Conservation (phyloP, 2,329 filamentous ascomycete genomes). For the Phaeosphaeria sp. region DNA sequence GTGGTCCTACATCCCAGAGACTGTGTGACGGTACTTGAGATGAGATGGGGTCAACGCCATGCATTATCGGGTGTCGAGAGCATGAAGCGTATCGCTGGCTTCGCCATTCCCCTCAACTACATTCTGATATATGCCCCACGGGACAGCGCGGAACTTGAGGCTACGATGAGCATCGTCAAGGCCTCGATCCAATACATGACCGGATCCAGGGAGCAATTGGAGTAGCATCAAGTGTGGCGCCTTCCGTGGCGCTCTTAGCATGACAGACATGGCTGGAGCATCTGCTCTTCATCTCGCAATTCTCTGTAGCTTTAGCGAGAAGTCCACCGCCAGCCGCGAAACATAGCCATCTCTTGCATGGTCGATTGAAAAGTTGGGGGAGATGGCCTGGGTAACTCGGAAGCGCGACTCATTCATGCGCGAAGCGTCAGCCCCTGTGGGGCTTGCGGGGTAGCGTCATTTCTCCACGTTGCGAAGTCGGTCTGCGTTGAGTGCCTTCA, state of each 20-base stretch:
- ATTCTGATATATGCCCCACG: conserved; percentile 29
- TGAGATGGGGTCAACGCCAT: conserved; percentile 21
- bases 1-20: conserved; percentile 24
- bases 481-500: neutral
- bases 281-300: neutral
- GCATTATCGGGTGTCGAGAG: conserved; percentile 9
- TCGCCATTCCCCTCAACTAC: conserved; percentile 24
- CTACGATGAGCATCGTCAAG: conserved; percentile 18
- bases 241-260: neutral
- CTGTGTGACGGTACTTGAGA: conserved; percentile 20
- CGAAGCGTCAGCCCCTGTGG: conserved; percentile 11
- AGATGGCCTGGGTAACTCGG: neutral
- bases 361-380: neutral
- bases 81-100: conserved; percentile 14
- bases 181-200: conserved; percentile 26
- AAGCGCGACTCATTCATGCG: neutral
- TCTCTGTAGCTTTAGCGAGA: conserved; percentile 10
- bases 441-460: conserved; percentile 19
- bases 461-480: conserved; percentile 4
- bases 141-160: conserved; percentile 27
- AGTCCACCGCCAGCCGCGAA: neutral
- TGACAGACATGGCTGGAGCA: neutral
- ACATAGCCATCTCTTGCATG: neutral
- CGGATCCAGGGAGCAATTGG: conserved; percentile 16
- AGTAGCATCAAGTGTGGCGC: conserved; percentile 7